phyloP scores from a whole-genome alignment of 805 yeast genomes.

The Yamadazyma phyllophila region DNA sequence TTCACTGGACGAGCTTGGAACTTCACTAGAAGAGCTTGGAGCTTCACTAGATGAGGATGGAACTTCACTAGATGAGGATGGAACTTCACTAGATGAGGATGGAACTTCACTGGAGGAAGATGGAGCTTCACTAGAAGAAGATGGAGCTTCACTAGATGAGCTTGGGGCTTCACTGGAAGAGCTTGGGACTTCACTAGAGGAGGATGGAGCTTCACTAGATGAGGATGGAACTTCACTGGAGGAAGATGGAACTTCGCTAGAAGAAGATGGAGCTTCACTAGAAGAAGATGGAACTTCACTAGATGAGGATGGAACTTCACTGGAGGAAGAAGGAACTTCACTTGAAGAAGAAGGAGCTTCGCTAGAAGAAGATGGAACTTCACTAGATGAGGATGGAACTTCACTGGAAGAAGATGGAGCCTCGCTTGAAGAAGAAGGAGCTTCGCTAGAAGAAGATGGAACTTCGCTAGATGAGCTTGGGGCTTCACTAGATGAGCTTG shows the following conservation, averaged over 20 bases:
- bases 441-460: not conserved
- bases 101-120: not conserved
- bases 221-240: not conserved
- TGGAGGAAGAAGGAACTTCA: not conserved
- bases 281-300: not conserved
- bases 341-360: not conserved
- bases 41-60: not conserved
- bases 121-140: not conserved
- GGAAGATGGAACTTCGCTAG: not conserved
- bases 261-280: not conserved
- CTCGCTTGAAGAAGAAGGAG: not conserved
- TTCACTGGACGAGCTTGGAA: not conserved
- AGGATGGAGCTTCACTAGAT: not conserved
- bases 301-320: not conserved
- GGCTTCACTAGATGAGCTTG: not conserved
- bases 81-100: not conserved
- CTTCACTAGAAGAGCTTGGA: not conserved
- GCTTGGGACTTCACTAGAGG: not conserved
- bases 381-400: not conserved
- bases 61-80: not conserved
- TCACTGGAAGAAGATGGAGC: not conserved
- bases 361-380: not conserved
- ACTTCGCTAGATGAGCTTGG: not conserved
- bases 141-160: not conserved
- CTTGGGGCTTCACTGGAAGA: not conserved